These are phyloP conservation scores for Neurospora sp. DNA, from an alignment of 495 filamentous ascomycete species.

Conservation along the genomic window DNA sequence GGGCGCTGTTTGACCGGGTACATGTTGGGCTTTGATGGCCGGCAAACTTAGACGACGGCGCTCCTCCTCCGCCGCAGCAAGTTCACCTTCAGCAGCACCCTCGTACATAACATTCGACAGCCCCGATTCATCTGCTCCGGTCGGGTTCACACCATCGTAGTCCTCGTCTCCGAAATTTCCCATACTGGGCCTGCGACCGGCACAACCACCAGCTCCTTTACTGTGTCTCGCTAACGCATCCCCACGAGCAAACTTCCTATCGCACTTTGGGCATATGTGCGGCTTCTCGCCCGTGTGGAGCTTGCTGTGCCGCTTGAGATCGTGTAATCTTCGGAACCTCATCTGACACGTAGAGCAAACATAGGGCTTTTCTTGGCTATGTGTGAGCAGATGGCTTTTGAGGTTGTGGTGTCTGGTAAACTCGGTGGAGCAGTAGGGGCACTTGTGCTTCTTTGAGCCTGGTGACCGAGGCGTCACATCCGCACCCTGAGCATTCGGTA, in stretches of 20 bases:
- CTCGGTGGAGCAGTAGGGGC: conserved; percentile 88
- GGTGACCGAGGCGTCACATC: conserved; percentile 35
- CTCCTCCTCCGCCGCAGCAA: conserved; percentile 37
- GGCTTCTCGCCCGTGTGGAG: conserved; percentile 94
- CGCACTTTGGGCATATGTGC: conserved; percentile 88
- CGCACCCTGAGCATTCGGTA: conserved; percentile 49
- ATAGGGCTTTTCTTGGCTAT: conserved; percentile 97
- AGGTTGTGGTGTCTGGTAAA: conserved; percentile 98
- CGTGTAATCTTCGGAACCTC: conserved; percentile 85
- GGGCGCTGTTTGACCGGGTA: conserved; percentile 37
- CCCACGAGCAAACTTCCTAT: conserved; percentile 86
- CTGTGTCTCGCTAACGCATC: conserved; percentile 92
- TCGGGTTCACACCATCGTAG: conserved; percentile 38
- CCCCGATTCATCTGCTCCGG: conserved; percentile 56
- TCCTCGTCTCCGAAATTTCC: conserved; percentile 80
- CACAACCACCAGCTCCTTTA: conserved; percentile 93
- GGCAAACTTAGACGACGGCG: conserved; percentile 51
- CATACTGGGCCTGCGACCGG: conserved; percentile 79
- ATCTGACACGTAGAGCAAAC: conserved; percentile 81
- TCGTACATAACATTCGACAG: conserved; percentile 77
- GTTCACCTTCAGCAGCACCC: conserved; percentile 37
- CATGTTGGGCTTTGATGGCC: conserved; percentile 62
- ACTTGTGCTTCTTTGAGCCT: conserved; percentile 87
- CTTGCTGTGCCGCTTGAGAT: conserved; percentile 92
- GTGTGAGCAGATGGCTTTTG: conserved; percentile 96